Evolutionary conservation across 805 yeast genomes (phyloP).

Genomic region (Saccharomyces eubayanus): DNA sequence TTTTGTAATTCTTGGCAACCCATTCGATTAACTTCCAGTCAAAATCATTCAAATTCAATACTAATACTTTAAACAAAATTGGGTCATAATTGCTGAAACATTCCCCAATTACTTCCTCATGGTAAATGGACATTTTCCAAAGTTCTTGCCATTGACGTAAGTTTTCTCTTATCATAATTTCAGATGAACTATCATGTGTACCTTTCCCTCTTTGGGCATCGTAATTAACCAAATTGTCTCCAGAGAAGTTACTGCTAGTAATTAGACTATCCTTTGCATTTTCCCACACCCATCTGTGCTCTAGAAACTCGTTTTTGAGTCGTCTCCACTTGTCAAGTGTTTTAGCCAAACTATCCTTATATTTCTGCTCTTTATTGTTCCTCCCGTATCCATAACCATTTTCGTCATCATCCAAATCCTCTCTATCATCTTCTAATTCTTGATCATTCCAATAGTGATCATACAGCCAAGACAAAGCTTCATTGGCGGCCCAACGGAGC

Average conservation of each 20-base stretch:
- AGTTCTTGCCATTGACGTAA: slow-evolving; percentile 9
- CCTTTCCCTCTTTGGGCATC: slow-evolving; percentile 38
- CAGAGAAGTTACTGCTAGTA: slow-evolving; percentile 20
- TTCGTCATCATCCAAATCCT: slow-evolving; percentile 11
- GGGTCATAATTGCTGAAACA: slow-evolving; percentile 11
- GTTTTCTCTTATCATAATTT: slow-evolving; percentile 11
- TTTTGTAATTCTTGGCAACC: slow-evolving; percentile 6
- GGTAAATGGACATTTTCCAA: slow-evolving; percentile 14
- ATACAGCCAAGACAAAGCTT: slow-evolving; percentile 70
- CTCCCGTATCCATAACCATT: neutral
- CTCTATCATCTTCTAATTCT: slow-evolving; percentile 16
- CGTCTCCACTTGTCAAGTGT: slow-evolving; percentile 1
- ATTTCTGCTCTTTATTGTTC: neutral
- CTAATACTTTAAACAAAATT: slow-evolving; percentile 10
- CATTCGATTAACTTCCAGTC: slow-evolving; percentile 12
- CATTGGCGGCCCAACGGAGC: slow-evolving; percentile 48
- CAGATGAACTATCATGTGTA: slow-evolving; percentile 3
- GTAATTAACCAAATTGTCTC: slow-evolving; percentile 53
- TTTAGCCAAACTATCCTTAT: slow-evolving; percentile 1
- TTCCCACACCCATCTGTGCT: slow-evolving; percentile 15
- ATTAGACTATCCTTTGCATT: slow-evolving; percentile 12
- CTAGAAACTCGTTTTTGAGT: slow-evolving; percentile 5
- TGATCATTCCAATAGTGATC: slow-evolving; percentile 59
- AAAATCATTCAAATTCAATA: slow-evolving; percentile 13
- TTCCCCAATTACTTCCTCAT: slow-evolving; percentile 7